Conservation (phyloP, 495 filamentous ascomycete genomes). For the Aspergillus avenaceus region DNA sequence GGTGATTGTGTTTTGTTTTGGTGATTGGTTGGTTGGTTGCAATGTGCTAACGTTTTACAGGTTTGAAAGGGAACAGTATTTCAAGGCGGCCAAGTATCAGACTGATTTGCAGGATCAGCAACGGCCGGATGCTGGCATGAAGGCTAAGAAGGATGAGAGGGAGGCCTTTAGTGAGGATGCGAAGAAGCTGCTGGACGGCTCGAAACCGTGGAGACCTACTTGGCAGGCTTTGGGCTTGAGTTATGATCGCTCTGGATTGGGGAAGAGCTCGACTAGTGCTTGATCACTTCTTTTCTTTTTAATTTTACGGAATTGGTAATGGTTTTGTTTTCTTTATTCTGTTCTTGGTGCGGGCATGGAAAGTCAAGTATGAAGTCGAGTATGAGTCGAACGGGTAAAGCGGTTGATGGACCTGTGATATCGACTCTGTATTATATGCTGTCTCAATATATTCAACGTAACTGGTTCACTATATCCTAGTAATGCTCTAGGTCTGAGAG, state of each 20-base stretch:
- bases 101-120: constrained; percentile 20
- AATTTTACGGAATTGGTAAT: no score
- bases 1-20: background rate
- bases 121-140: constrained; percentile 22
- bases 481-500: background rate
- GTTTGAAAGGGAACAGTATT: constrained; percentile 46
- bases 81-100: constrained; percentile 33
- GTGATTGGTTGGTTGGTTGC: background rate
- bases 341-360: constrained; percentile 1
- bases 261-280: constrained; percentile 4
- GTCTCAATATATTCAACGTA: constrained; percentile 9
- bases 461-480: background rate
- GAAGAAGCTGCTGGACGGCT: constrained; percentile 48
- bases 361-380: constrained; percentile 1
- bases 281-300: background rate
- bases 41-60: constrained; percentile 23
- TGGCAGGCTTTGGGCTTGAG: constrained; percentile 43
- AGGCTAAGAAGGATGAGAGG: constrained; percentile 25
- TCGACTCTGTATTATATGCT: constrained; percentile 16
- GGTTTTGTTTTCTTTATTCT: background rate
- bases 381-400: no score
- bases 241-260: constrained; percentile 24
- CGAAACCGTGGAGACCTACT: constrained; percentile 38
- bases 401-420: constrained; percentile 1
- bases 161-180: constrained; percentile 49